These are phyloP conservation scores for Cryptococcus sp. DNA, from an alignment of 1,284 basidiomycete species.

Conservation along the genomic window DNA sequence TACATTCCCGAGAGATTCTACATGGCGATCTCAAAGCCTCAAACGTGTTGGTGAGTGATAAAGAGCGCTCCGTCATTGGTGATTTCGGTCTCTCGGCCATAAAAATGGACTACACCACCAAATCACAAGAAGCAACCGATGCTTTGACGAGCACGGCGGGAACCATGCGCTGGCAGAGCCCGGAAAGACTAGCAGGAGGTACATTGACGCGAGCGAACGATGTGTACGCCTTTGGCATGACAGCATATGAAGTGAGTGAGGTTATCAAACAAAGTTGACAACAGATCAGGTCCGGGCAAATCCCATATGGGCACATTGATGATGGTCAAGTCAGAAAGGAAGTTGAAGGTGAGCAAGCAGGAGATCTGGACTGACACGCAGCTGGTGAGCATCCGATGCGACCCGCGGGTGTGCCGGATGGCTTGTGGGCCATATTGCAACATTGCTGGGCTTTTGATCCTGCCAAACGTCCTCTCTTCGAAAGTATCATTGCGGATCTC, in stretches of 20 bases:
- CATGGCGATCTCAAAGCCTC: slow-evolving; percentile 72
- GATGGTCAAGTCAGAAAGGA: slow-evolving; percentile 64
- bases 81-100: slow-evolving; percentile 79
- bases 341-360: slow-evolving; percentile 60
- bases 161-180: slow-evolving; percentile 70
- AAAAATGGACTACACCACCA: slow-evolving; percentile 59
- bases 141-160: slow-evolving; percentile 51
- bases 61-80: slow-evolving; percentile 66
- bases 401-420: slow-evolving; percentile 37
- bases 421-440: slow-evolving; percentile 54
- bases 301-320: slow-evolving; percentile 64
- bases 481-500: slow-evolving; percentile 50
- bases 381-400: slow-evolving; percentile 62
- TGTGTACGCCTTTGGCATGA: slow-evolving; percentile 68
- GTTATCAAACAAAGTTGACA: background rate
- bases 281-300: slow-evolving; percentile 51
- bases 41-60: slow-evolving; percentile 71
- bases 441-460: slow-evolving; percentile 61
- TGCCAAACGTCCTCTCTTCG: slow-evolving; percentile 57
- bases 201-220: slow-evolving; percentile 56
- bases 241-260: slow-evolving; percentile 60
- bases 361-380: slow-evolving; percentile 30
- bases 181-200: slow-evolving; percentile 64
- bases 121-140: slow-evolving; percentile 14
- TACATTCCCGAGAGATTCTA: slow-evolving; percentile 65